Percentiles rank a stretch among this genome's conserved stretches.
These are phyloP conservation scores for Pterula multifida DNA, from an alignment of 1,284 basidiomycete genomes.

Conservation along the genomic window DNA sequence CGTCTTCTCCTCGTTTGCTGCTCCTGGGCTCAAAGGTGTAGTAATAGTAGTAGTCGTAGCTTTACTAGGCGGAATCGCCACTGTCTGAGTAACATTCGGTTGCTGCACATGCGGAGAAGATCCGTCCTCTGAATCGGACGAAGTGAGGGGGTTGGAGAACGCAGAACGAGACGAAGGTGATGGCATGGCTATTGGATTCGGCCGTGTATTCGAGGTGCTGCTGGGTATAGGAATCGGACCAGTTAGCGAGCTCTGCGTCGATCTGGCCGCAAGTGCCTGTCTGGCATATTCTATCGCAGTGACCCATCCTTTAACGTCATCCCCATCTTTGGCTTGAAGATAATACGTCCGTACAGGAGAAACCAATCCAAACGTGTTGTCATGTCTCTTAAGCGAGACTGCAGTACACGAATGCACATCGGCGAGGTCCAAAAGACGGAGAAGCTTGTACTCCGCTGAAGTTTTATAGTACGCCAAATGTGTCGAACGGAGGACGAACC, in stretches of 20 bases:
- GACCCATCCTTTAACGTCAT: constrained; percentile 81
- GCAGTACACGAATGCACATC: constrained; percentile 88
- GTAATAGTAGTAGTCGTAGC: constrained; percentile 14
- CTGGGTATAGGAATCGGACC: constrained; percentile 38
- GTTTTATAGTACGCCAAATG: constrained; percentile 97
- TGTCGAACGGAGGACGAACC: constrained; percentile 90
- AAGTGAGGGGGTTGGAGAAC: constrained; percentile 36
- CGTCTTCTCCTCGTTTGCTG: constrained; percentile 50
- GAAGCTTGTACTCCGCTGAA: constrained; percentile 84
- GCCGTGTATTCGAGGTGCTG: constrained; percentile 20
- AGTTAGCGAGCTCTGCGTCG: constrained; percentile 41
- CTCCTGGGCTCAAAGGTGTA: constrained; percentile 11
- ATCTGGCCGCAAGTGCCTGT: constrained; percentile 46
- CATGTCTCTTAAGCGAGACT: constrained; percentile 83
- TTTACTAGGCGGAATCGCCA: constrained; percentile 30
- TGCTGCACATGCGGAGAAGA: constrained; percentile 23
- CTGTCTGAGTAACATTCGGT: constrained; percentile 28
- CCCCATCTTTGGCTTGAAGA: constrained; percentile 63
- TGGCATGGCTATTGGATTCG: constrained; percentile 26
- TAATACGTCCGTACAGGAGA: constrained; percentile 91
- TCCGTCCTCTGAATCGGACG: constrained; percentile 68
- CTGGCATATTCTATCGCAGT: constrained; percentile 70
- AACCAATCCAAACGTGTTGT: constrained; percentile 87
- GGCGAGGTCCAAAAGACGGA: constrained; percentile 79
- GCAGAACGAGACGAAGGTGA: constrained; percentile 28